These are phyloP conservation scores for Yamadazyma endophytica DNA, from an alignment of 805 yeast species.

Conservation along the genomic window DNA sequence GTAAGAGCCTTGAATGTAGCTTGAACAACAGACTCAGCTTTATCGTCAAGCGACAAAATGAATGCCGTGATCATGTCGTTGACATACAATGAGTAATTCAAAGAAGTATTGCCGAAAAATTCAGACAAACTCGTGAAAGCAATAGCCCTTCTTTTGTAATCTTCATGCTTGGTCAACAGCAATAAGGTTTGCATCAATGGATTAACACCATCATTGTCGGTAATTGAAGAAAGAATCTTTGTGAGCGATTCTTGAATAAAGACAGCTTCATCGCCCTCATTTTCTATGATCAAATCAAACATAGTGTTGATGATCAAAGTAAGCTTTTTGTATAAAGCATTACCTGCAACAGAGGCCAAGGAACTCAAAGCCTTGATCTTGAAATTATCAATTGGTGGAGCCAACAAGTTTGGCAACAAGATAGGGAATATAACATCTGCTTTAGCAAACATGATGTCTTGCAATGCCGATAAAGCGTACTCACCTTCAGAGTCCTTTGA, in stretches of 20 bases:
- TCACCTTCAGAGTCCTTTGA: conserved; percentile 52
- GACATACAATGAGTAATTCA: conserved; percentile 70
- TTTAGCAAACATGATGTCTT: conserved; percentile 87
- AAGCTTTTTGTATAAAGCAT: conserved; percentile 69
- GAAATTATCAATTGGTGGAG: conserved; percentile 75
- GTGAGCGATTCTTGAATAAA: conserved; percentile 58
- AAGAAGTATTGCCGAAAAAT: conserved; percentile 61
- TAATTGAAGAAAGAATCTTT: conserved; percentile 66
- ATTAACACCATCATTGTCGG: conserved; percentile 75
- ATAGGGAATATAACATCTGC: conserved; percentile 92
- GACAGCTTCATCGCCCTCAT: conserved; percentile 29
- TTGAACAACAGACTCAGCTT: conserved; percentile 55
- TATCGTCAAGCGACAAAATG: conserved; percentile 69
- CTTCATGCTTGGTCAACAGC: conserved; percentile 73
- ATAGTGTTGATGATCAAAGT: conserved; percentile 71
- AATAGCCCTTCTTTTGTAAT: conserved; percentile 56
- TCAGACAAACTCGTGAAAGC: conserved; percentile 63
- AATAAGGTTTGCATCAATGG: conserved; percentile 80
- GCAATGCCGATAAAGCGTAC: conserved; percentile 79
- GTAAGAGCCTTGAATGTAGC: conserved; percentile 63
- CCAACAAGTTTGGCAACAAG: conserved; percentile 76
- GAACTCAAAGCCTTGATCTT: conserved; percentile 88
- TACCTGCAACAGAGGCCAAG: conserved; percentile 85
- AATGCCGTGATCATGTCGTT: conserved; percentile 72
- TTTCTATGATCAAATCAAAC: conserved; percentile 52